Base-by-base conservation (phyloP, 2,329 filamentous ascomycete species). In the Cryphonectria carpinicola region DNA sequence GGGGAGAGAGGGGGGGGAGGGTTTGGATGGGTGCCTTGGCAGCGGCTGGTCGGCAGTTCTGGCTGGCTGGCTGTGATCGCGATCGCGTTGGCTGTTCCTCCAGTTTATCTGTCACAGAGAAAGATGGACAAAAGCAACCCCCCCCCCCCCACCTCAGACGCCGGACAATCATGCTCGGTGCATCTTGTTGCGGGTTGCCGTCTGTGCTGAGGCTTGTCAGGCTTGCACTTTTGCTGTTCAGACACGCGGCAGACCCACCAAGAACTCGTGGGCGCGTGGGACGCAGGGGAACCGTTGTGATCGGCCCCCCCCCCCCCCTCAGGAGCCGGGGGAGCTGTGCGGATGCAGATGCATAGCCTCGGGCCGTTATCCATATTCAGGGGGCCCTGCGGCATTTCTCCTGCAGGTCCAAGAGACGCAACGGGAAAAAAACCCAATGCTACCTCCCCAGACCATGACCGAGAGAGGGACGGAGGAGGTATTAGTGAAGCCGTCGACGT, bases 371-470 rank as follows among this genome's bases (percentile, higher is more conserved):
- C 54, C 54, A 32, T 19, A 32, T 58, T 19, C 54, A 32, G 54
- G 54, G 19, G 54, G 28, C 6, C 54, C 28, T 58, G 25, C 28
- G 54, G 54, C 25, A 32, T 13, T 58, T 58, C 11, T 58, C 32
- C n/a, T 28, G 52, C 52, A n/a, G 46, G 19, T 49, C 22, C 46
- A 56, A 56, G 52, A 28, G 46, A 56, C 52, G 52, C 52, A 17
- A 25, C n/a, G 22, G n/a, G 22, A 8, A 25, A 56, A 28, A 32
- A 28, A 13, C 8, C 25, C 28, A 32, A 35, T 58, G 14, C 28
- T 58, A 58, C 54, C 54, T 28, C 54, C 54, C 54, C 28, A 58
- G 54, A 58, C 54, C 54, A 32, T 58, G 54, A 19, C 25, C 54
- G 28, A 32, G 25, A n/a, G 6, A 19, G 25, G 17, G 6, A 32